phyloP scores from a whole-genome alignment of 192 early-diverging fungal species.

The Blastocladiella britannica region DNA sequence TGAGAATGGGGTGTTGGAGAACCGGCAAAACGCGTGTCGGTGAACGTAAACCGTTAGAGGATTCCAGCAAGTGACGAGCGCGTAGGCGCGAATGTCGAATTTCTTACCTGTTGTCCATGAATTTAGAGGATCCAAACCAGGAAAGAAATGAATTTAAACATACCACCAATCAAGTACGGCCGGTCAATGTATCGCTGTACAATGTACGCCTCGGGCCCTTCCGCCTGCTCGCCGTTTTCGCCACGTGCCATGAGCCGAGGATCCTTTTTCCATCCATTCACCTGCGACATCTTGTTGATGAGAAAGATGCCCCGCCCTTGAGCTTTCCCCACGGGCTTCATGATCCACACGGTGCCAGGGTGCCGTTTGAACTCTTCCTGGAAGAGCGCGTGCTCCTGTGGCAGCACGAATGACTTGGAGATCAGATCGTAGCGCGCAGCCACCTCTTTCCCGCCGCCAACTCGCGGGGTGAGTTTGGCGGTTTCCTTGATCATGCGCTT shows the following conservation, averaged over 20 bases:
- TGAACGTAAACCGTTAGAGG: slow-evolving; percentile 37
- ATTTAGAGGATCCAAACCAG: neutral
- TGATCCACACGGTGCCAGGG: slow-evolving; percentile 38
- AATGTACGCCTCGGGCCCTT: slow-evolving; percentile 37
- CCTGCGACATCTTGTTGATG: slow-evolving; percentile 39
- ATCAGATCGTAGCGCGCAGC: slow-evolving; percentile 26
- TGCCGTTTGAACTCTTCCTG: slow-evolving; percentile 46
- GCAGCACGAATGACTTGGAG: slow-evolving; percentile 29
- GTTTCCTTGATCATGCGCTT: slow-evolving; percentile 46
- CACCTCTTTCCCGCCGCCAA: neutral
- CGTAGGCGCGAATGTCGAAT: slow-evolving; percentile 39
- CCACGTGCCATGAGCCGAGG: slow-evolving; percentile 8
- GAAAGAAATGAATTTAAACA: neutral
- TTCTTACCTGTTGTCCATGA: slow-evolving; percentile 46
- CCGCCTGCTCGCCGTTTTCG: slow-evolving; percentile 5
- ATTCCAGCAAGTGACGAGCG: slow-evolving; percentile 35
- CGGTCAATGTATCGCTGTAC: slow-evolving; percentile 42
- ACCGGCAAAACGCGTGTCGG: slow-evolving; percentile 42
- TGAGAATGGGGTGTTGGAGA: slow-evolving; percentile 33
- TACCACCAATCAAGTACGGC: slow-evolving; percentile 38
- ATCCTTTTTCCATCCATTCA: slow-evolving; percentile 33
- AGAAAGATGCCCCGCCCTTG: slow-evolving; percentile 48
- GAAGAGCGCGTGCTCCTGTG: slow-evolving; percentile 39
- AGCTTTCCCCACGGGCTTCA: slow-evolving; percentile 46
- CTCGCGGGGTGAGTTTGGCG: slow-evolving; percentile 8